Base-by-base conservation (phyloP, 345 rosid genomes). In the Melaleuca alternifolia region DNA sequence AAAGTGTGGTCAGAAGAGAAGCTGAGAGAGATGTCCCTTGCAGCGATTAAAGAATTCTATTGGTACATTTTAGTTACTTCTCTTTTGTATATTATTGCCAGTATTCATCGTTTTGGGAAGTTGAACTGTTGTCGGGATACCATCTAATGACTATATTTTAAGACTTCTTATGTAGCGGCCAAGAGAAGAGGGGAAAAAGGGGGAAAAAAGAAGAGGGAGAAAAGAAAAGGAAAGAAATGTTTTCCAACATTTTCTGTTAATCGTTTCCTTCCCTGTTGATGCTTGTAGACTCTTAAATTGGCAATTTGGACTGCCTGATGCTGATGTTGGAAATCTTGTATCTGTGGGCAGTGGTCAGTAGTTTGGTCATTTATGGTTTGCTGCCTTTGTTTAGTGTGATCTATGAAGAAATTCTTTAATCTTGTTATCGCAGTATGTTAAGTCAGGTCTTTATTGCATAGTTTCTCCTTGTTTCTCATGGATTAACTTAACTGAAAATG, bases 41-140 rank as follows among this genome's bases (percentile, higher is more conserved):
- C 91, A 53, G 94, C 99, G 79, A 96, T 98, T 85, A 95, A 92
- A 90, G 99, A 98, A 92, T 98, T 89, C 91, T 98, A 96, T 90
- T 96, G 99, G 99, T 98, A 93, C 85, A 14, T 3, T 83, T 81
- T 59, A 9, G 77, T 21, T 13, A 65, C 57, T 85, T 50, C 57
- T 50, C 48, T 30, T 83, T 33, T 56, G 24, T 33, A 53, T 51
- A 83, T 85, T 46, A 56, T n/a, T 57, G 33, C 57, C 50, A 71
- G 79, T 24, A 33, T 71, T 71, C 44, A 71, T 71, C 4, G 11
- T 71, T 33, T 71, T 71, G 79, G 41, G 79, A 71, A 3, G 26
- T 71, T 71, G 48, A 15, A 37, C 48, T 6, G 4, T 33, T 7
- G 1, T 46, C 37, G 79, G 79, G 48, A 71, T 71, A 48, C 71